Evolutionary conservation across 2,329 filamentous ascomycete genomes (phyloP).

Genomic region (Mariannaea elegans): DNA sequence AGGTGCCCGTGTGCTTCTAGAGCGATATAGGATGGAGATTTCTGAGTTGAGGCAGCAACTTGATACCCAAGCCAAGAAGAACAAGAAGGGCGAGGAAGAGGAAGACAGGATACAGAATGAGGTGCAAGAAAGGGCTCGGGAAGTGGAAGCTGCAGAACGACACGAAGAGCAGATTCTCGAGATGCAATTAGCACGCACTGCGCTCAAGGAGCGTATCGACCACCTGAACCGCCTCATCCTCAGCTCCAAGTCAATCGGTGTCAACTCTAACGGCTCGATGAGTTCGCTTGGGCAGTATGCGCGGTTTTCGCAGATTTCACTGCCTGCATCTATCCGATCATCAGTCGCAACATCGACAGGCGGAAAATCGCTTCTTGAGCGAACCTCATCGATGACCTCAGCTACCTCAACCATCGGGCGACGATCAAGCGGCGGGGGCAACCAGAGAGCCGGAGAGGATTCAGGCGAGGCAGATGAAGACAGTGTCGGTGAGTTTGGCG

Average conservation of each 20-base stretch:
- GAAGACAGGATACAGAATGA: slow-evolving; percentile 70
- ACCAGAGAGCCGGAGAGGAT: slow-evolving; percentile 54
- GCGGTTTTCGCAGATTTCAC: slow-evolving; percentile 68
- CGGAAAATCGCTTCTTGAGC: slow-evolving; percentile 62
- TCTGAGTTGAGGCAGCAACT: slow-evolving; percentile 81
- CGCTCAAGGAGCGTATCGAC: slow-evolving; percentile 95
- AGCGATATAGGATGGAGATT: slow-evolving; percentile 95
- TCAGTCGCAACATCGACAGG: slow-evolving; percentile 72
- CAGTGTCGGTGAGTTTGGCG: slow-evolving; percentile 81
- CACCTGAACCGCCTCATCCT: slow-evolving; percentile 95
- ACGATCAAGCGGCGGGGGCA: slow-evolving; percentile 55
- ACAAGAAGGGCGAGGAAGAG: slow-evolving; percentile 66
- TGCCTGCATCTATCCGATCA: slow-evolving; percentile 69
- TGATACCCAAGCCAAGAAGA: slow-evolving; percentile 79
- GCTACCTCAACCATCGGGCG: slow-evolving; percentile 67
- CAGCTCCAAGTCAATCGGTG: slow-evolving; percentile 93
- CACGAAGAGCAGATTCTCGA: slow-evolving; percentile 98
- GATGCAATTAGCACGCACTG: slow-evolving; percentile 96
- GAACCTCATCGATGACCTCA: slow-evolving; percentile 74
- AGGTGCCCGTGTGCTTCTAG: slow-evolving; percentile 84
- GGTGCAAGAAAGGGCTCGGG: slow-evolving; percentile 76
- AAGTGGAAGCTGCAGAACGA: slow-evolving; percentile 83
- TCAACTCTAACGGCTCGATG: slow-evolving; percentile 80
- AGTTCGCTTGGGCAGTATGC: slow-evolving; percentile 72
- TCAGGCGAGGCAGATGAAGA: slow-evolving; percentile 70